phyloP scores from a whole-genome alignment of 345 rosid genomes.

The Microcos paniculata region DNA sequence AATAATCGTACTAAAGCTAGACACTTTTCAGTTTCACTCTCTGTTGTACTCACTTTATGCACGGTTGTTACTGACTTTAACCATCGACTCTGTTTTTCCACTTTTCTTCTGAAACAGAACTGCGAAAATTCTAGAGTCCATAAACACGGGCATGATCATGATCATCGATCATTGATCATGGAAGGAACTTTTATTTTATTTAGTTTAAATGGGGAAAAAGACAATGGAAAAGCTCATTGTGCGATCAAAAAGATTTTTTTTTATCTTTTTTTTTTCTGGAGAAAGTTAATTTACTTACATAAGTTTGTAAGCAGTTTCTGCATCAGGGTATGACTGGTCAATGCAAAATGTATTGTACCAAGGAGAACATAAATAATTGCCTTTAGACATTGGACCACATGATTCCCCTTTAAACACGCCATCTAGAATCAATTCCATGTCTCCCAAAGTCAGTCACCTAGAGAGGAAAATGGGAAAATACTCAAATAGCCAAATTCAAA shows the following conservation, averaged over 20 bases:
- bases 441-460: not conserved
- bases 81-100: not conserved
- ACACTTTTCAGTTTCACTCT: not conserved
- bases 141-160: not conserved
- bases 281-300: not conserved
- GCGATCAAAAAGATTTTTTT: not conserved
- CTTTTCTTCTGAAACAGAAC: not conserved
- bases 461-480: not conserved
- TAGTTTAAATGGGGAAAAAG: not conserved
- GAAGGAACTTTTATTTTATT: not conserved
- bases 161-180: not conserved
- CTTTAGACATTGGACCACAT: slow-evolving; percentile 18
- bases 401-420: slow-evolving; percentile 31
- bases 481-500: not conserved
- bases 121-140: not conserved
- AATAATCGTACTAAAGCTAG: not conserved
- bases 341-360: not conserved
- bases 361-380: slow-evolving; percentile 1
- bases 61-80: not conserved
- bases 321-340: slow-evolving; percentile 12
- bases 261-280: too few relatives aligned
- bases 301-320: not conserved
- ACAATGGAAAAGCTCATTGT: not conserved
- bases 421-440: slow-evolving; percentile 7
- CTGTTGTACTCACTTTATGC: too few relatives aligned